Percentiles rank a stretch among this genome's conserved stretches.
phyloP scores from a whole-genome alignment of 2,329 filamentous ascomycete genomes.

The Pseudofabraea citricarpa region DNA sequence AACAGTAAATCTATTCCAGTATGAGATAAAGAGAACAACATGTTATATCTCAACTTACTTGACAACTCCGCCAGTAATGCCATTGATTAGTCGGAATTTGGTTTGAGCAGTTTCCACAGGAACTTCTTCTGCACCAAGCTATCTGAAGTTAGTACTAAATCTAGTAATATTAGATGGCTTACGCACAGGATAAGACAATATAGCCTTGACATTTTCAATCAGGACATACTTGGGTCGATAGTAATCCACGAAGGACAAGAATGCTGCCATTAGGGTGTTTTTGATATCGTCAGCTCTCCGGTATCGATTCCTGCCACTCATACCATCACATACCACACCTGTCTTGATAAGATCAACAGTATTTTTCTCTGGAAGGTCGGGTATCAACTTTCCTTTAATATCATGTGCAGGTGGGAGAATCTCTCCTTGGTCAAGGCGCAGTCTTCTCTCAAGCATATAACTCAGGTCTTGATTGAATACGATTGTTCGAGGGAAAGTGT shows the following conservation, averaged over 20 bases:
- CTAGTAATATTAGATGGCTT: not conserved
- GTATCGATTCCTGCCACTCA: constrained; percentile 8
- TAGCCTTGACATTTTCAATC: constrained; percentile 18
- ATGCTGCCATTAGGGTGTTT: constrained; percentile 16
- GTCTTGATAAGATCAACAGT: constrained; percentile 12
- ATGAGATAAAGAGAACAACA: too few relatives aligned
- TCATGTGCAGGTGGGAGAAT: not conserved
- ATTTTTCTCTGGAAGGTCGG: constrained; percentile 8
- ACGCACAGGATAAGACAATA: constrained; percentile 8
- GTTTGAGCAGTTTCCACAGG: too few relatives aligned
- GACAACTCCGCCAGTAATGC: too few relatives aligned
- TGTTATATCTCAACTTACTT: constrained; percentile 3
- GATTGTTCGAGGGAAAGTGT: not conserved
- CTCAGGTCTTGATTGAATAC: not conserved
- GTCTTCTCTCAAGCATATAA: not conserved
- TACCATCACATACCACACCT: constrained; percentile 16
- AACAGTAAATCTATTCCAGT: not conserved
- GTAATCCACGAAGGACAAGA: constrained; percentile 16
- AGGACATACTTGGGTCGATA: constrained; percentile 20
- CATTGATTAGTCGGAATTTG: too few relatives aligned
- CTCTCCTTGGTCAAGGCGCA: not conserved
- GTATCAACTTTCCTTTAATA: not conserved
- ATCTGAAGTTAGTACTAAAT: too few relatives aligned
- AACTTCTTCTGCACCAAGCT: too few relatives aligned
- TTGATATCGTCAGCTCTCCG: constrained; percentile 11